Percentiles rank a stretch among this genome's conserved stretches.
Conservation (phyloP, 2,329 filamentous ascomycete genomes). For the Trichophyton schoenleinii region DNA sequence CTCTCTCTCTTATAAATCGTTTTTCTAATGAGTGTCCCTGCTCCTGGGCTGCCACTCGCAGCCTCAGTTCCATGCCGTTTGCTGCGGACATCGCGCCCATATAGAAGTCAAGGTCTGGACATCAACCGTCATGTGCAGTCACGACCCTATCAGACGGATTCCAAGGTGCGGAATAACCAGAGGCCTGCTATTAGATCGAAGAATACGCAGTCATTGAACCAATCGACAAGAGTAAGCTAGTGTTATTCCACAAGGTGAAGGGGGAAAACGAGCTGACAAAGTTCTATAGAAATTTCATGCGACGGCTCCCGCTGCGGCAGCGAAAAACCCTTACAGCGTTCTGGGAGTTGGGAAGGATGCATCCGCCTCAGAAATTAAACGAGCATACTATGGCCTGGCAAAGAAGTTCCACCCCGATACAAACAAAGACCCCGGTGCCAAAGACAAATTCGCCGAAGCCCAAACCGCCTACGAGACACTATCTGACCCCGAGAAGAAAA, state of each 20-base stretch:
- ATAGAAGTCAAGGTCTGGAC: conserved; percentile 24
- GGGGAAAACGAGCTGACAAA: background rate
- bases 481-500: conserved; percentile 82
- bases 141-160: conserved; percentile 24
- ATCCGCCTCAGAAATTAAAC: conserved; percentile 84
- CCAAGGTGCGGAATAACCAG: conserved; percentile 17
- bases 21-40: conserved; percentile 1
- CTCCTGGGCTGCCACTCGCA: conserved; percentile 30
- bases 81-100: conserved; percentile 30
- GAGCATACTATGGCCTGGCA: conserved; percentile 91
- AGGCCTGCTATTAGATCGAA: conserved; percentile 18
- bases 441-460: conserved; percentile 87
- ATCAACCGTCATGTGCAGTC: conserved; percentile 24
- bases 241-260: background rate
- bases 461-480: conserved; percentile 90
- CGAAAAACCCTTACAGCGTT: conserved; percentile 79
- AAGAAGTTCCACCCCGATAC: conserved; percentile 98
- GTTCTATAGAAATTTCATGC: conserved; percentile 31
- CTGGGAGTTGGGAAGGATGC: conserved; percentile 75
- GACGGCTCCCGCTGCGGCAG: conserved; percentile 48
- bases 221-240: conserved; percentile 23
- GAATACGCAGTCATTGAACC: conserved; percentile 16
- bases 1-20: background rate
- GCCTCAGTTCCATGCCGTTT: conserved; percentile 32
- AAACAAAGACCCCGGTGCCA: conserved; percentile 86